Evolutionary conservation across 306 rosid species (phyloP).

Genomic region (Acacia acuminata): DNA sequence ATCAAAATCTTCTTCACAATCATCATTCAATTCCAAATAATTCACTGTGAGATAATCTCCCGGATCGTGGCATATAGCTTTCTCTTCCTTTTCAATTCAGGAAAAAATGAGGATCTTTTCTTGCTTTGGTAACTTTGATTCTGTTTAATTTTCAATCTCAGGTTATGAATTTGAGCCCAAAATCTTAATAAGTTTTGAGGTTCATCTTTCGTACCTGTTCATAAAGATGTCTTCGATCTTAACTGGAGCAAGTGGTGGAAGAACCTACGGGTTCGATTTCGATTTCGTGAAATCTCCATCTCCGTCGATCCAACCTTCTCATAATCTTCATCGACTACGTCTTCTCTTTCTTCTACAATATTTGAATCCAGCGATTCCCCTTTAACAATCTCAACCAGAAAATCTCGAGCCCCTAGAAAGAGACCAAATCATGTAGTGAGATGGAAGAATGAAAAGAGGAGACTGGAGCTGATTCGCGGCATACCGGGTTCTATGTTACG

Average conservation of each 20-base stretch:
- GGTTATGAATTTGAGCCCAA: background rate
- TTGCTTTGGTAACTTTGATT: background rate
- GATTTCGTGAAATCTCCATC: constrained; percentile 75
- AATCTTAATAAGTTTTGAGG: background rate
- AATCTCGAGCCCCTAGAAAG: constrained; percentile 75
- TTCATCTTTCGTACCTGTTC: background rate
- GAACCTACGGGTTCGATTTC: constrained; percentile 75
- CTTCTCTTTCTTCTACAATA: constrained; percentile 78
- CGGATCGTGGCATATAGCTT: background rate
- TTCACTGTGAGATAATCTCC: too few species aligned
- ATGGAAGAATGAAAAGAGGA: too few species aligned
- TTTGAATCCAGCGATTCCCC: constrained; percentile 78
- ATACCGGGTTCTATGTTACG: too few species aligned
- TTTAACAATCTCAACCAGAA: constrained; percentile 66
- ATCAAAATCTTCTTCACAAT: too few species aligned
- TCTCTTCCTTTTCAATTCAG: background rate
- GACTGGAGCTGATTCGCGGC: too few species aligned
- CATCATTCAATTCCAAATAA: too few species aligned
- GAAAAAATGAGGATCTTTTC: background rate
- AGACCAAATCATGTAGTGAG: constrained; percentile 98
- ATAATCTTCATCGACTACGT: constrained; percentile 60
- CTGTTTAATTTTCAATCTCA: background rate
- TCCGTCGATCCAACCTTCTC: constrained; percentile 56
- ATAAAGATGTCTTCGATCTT: constrained; percentile 78
- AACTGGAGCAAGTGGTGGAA: constrained; percentile 71